These are phyloP conservation scores for Letharia columbiana DNA, from an alignment of 495 filamentous ascomycete genomes.

Conservation along the genomic window DNA sequence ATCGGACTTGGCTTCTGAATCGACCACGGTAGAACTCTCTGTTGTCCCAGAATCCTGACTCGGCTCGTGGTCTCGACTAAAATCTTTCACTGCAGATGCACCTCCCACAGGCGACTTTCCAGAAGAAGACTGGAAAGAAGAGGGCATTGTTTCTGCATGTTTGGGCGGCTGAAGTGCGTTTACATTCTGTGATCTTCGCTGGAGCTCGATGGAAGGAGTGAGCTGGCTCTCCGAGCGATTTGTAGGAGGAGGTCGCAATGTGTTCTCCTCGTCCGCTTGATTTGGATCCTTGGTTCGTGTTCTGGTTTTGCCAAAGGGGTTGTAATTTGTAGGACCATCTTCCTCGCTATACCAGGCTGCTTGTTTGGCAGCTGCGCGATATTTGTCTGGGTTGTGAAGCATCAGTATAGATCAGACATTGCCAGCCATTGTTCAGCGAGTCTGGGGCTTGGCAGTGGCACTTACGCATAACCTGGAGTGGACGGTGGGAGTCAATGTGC, in stretches of 20 bases:
- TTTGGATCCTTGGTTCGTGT: neutral
- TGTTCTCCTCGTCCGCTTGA: slow-evolving; percentile 18
- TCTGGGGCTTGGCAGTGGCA: neutral
- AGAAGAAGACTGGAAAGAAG: slow-evolving; percentile 5
- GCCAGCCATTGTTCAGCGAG: neutral
- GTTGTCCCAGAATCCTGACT: slow-evolving; percentile 22
- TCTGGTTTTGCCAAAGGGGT: slow-evolving; percentile 37
- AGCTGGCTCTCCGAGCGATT: slow-evolving; percentile 20
- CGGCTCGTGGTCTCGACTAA: slow-evolving; percentile 12
- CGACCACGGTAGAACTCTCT: neutral
- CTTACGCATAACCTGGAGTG: slow-evolving; percentile 21
- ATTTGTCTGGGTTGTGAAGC: slow-evolving; percentile 33
- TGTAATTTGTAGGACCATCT: slow-evolving; percentile 32
- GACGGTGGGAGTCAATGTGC: neutral
- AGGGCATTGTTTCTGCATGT: slow-evolving; percentile 26
- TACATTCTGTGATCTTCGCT: slow-evolving; percentile 3
- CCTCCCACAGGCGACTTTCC: slow-evolving; percentile 1
- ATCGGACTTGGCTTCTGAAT: slow-evolving; percentile 5
- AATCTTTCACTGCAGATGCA: slow-evolving; percentile 2
- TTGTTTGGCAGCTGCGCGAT: slow-evolving; percentile 36
- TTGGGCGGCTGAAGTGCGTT: slow-evolving; percentile 10
- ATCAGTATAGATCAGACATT: slow-evolving; percentile 12
- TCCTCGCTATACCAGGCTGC: slow-evolving; percentile 43
- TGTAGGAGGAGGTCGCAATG: slow-evolving; percentile 5
- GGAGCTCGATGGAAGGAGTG: slow-evolving; percentile 6